Base-by-base conservation (phyloP, 2,329 filamentous ascomycete species). In the Fusarium torreyae region DNA sequence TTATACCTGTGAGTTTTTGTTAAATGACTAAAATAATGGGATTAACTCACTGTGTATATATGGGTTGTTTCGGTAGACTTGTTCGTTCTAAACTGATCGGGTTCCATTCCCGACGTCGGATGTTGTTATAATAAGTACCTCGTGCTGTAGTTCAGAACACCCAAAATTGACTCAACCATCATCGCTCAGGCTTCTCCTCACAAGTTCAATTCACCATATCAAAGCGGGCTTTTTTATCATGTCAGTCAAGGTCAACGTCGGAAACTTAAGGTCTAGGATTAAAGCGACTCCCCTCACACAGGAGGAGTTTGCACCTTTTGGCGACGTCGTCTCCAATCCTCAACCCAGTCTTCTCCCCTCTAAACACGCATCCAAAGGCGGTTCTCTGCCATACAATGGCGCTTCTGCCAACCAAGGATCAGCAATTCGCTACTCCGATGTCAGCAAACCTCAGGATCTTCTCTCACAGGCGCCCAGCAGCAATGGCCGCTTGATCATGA, bases 341-440 rank as follows among this genome's bases (percentile, higher is more conserved):
- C 84, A 86, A 64, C 86, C 87, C 43, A 80, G 84, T 75, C 77
- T 89, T 69, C 80, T 86, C 67, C 85, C 88, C 51, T 83, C 82
- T 55, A 80, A 74, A 13, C 74, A 75, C 63, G 83, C 87, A 51
- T 82, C 81, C 43, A 78, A 79, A 70, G 74, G 75, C 58, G 68
- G 74, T 42, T 62, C 71, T 6, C 71, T 82, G 5, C 82, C 86
- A 26, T 78, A 81, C 74, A 82, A 84, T 68, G 82, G 87, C 57
- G 82, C 90, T 6, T 85, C 88, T 5, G 88, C 90, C 46, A 98
- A 98, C 83, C 94, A 98, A 83, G 93, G 93, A 75, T 91, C 90
- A 22, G 95, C 96, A 17, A 89, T 95, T 75, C 97, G 97, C 79
- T 97, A 96, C 80, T 87, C 91, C 65, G 87, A 93, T 75, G 89